Evolutionary conservation across 805 yeast genomes (phyloP), one percentile per base, ranked within the genome.

Genomic region (Lipomyces starkeyi): DNA sequence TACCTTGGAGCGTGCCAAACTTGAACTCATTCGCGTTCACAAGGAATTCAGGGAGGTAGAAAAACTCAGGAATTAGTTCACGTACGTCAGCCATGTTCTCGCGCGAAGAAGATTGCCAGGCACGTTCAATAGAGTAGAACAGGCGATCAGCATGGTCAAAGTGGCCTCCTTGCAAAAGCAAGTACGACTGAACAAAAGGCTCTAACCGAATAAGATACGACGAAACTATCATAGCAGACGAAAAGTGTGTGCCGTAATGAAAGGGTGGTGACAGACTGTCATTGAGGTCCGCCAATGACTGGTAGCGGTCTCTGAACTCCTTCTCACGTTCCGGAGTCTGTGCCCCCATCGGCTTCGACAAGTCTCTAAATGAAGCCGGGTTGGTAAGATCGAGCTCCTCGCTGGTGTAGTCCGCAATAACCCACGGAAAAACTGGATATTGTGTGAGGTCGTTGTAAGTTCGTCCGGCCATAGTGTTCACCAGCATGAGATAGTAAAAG

Each of bases 361-460:
- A 79, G 75, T 92, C 97, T 71, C 97, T 81, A 75, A 84, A 92
- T 0, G 88, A 79, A 8, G 81, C 79, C 0, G 91, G 88, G 73
- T 91, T 81, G 2, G 79, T 75, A 56, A 93, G 79, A 76, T 92
- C 93, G n/a, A 92, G 79, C 13, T 79, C 84, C 1, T 86, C 87
- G 73, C 95, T 90, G 0, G 85, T 83, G 75, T 92, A 91, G 75
- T 92, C 97, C 0, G 95, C 88, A 68, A 92, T 84, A 0, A 92
- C 91, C 96, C 97, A 92, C 0, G 97, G 97, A 73, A 92, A 93
- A 0, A 93, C 89, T 0, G 97, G 97, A 74, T 92, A 92, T 71
- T 92, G 97, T 0, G 97, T 92, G 63, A 92, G 77, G 76, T 92
- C 97, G 77, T 92, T 93, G 78, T 89, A 91, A 0, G 97, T 91